A percentile compares a stretch with the other conserved stretches of the same genome.
Evolutionary conservation across 352 stramenopile genomes (phyloP).

Genomic region (Phytophthora macrochlamydospora): DNA sequence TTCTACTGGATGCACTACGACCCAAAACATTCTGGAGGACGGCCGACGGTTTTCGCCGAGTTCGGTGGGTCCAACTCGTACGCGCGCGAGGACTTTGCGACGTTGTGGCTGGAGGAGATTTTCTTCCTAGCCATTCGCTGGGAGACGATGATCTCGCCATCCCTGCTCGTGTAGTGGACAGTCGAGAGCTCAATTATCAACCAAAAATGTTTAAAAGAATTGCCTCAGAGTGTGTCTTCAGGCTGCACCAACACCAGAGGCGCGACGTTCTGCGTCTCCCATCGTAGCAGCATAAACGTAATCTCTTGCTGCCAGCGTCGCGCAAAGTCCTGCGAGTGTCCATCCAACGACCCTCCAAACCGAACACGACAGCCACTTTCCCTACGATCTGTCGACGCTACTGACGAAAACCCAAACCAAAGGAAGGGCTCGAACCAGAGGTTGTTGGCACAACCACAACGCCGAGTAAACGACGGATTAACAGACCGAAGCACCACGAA

Average conservation of each 20-base stretch:
- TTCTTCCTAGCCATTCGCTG: constrained; percentile 37
- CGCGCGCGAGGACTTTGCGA: constrained; percentile 18
- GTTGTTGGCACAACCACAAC: constrained; percentile 37
- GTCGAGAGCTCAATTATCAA: not conserved
- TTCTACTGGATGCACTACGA: constrained; percentile 55
- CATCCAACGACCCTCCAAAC: constrained; percentile 38
- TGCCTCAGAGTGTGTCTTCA: constrained; percentile 7
- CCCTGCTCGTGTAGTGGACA: not conserved
- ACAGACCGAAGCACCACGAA: constrained; percentile 42
- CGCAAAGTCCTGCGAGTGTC: constrained; percentile 32
- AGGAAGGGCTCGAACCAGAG: constrained; percentile 42
- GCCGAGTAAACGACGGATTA: constrained; percentile 35
- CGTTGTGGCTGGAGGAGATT: not conserved
- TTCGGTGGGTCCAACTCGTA: constrained; percentile 35
- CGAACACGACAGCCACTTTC: constrained; percentile 25
- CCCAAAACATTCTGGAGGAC: not conserved
- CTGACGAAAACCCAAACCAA: constrained; percentile 34
- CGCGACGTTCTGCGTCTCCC: constrained; percentile 35
- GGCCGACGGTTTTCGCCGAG: constrained; percentile 1
- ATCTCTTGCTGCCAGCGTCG: constrained; percentile 36
- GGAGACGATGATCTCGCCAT: constrained; percentile 18
- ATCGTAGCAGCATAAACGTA: constrained; percentile 43
- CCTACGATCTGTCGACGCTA: not conserved
- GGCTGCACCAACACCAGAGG: constrained; percentile 30
- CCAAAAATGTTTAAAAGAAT: not conserved